Base-by-base conservation (phyloP, 2,329 filamentous ascomycete genomes). In the Colletotrichum kahawae region DNA sequence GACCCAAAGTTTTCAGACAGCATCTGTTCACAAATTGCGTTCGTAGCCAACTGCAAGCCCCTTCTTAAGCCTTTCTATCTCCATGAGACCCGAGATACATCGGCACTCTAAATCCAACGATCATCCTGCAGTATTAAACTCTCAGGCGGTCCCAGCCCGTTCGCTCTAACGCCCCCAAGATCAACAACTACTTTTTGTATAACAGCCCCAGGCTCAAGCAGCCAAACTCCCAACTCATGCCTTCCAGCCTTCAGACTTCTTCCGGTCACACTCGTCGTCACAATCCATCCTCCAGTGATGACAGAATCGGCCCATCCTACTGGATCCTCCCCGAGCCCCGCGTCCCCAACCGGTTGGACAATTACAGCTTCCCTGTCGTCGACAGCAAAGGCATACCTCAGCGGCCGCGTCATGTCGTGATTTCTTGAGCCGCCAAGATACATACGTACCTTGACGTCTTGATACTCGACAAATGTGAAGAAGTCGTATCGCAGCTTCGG, bases 401-500 rank as follows among this genome's bases (percentile, higher is more conserved):
- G 18, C 13, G 43, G 65, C 7, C 51, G 43, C n/a, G 27, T 38
- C n/a, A 13, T 21, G n/a, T 67, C 43, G 8, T 33, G 31, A 24
- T 57, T 67, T 0, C 51, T n/a, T 7, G 65, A 67, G 18, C 38
- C 51, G n/a, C 43, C 43, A 3, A 67, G 51, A 8, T 67, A 67
- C 8, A 67, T 18, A 13, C 14, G 3, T 0, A 67, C 29, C 18
- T 34, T 8, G 1, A 21, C 48, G 27, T 57, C 56, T 18, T 18
- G 0, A 34, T 12, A 14, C 1, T 54, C 29, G 12, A 13, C 4
- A 9, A 67, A 56, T 0, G 43, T 34, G 0, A 56, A 57, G n/a
- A 67, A 67, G 43, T 54, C 43, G 6, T 67, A 67, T 6, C 27
- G 21, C 21, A 67, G 24, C 43, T 33, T 38, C 16, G 65, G 48